Base-by-base conservation (phyloP, 73 alveolate species). In the Paramecium caudatum region DNA sequence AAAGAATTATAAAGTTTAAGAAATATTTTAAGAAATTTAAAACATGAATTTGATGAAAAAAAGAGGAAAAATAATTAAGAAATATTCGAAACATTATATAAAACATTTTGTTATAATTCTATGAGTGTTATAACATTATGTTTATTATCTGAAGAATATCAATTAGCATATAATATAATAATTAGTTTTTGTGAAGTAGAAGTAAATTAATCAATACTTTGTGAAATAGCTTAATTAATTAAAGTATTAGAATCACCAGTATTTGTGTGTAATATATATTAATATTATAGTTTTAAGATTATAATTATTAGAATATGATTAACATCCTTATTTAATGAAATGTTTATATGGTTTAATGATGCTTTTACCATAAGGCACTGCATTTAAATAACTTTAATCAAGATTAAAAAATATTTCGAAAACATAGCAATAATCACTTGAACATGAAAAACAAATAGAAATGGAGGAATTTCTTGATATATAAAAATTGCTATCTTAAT, bases 181-280 rank as follows among this genome's bases (percentile, higher is more conserved):
- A 86, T 86, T 49, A 86, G 93, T 46, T 86, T 86, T 65, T 61
- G 80, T 13, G 93, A 86, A 16, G 84, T 86, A 7, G 93, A 86
- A 62, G 81, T 86, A 12, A 86, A 86, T 86, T 43, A 36, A 86
- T 21, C 47, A 5, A 86, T 62, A 10, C 65, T 86, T 21, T 49
- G 36, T 9, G 74, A 86, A 86, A 86, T 86, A 86, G 63, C 90
- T 13, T 30, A 86, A 23, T 30, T 86, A 23, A 63, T 86, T 13
- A 62, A 61, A 32, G 80, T 62, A 12, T 46, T 86, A 39, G 93
- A 86, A 86, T 41, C 68, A 21, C 90, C 93, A 13, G 84, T 86
- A 34, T 86, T 86, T 47, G 85, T 86, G 5, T 86, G 93, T 86
- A 86, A 86, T 65, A 39, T 47, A 4, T 16, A 62, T 62, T 19